Base-by-base conservation (phyloP, 2,329 filamentous ascomycete genomes). In the Diaporthe eres region DNA sequence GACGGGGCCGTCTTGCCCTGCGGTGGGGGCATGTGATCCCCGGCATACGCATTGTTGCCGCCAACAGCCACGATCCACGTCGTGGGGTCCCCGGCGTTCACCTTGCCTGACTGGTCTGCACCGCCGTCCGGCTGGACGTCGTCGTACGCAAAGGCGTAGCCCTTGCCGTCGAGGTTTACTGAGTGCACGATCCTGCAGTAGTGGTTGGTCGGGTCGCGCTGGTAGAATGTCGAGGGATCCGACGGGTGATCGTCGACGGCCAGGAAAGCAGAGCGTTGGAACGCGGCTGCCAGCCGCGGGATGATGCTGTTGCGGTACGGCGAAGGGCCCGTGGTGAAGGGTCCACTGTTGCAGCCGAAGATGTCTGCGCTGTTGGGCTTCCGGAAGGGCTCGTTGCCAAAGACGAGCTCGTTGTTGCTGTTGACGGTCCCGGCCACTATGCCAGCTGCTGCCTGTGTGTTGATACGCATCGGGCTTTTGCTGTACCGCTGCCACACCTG, bases 331-430 rank as follows among this genome's bases (percentile, higher is more conserved):
- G 82, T 85, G 10, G 86, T 85, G 78, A 93, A 93, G 0, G 91
- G 91, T 0, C 92, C 92, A 2, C 88, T 91, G 78, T 89, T 92
- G 84, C 92, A 94, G 49, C 88, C 89, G 80, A 94, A 91, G 77
- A 95, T 92, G 82, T 94, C 93, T 17, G 84, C 84, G 2, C 90
- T 90, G 1, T 84, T 87, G 0, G 93, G 93, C 75, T 88, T 86
- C 1, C 81, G 75, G 81, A 94, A 94, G 2, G 57, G 47, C 78
- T 87, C 85, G 13, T 78, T 77, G 49, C 81, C 84, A 34, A 86
- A 78, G 2, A 84, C 83, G 4, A 87, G 79, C 74, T 81, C 81
- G n/a, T 85, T 83, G 12, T 83, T 84, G 72, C 80, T 80, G 78
- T 83, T 80, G 42, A 92, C 87, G n/a, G 82, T 82, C 31, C 90